These are phyloP conservation scores for Abrus pulchellus DNA, from an alignment of 306 rosid species.

Conservation along the genomic window DNA sequence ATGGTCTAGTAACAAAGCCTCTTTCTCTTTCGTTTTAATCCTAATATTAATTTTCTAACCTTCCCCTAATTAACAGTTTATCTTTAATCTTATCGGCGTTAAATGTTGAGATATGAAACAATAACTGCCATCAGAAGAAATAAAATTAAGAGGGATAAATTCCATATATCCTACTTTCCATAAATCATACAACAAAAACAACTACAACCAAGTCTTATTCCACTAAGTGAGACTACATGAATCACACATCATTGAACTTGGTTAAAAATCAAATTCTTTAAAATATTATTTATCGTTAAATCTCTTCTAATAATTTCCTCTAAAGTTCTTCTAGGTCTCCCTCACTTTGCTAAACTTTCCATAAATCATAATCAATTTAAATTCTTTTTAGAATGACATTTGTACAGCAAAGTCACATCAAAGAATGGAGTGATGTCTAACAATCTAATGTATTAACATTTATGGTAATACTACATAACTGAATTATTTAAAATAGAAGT, in stretches of 20 bases:
- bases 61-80: slow-evolving; percentile 24
- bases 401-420: slow-evolving; percentile 14
- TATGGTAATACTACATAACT: slow-evolving; percentile 9
- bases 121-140: slow-evolving; percentile 31
- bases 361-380: not conserved
- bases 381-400: slow-evolving; percentile 1
- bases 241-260: too few species aligned
- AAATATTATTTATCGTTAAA: too few species aligned
- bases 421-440: slow-evolving; percentile 15
- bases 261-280: too few species aligned
- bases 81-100: not conserved
- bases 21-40: slow-evolving; percentile 15
- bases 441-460: slow-evolving; percentile 15
- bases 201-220: too few species aligned
- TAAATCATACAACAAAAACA: too few species aligned
- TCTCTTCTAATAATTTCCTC: too few species aligned
- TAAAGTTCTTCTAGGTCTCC: too few species aligned
- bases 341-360: too few species aligned
- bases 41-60: slow-evolving; percentile 11
- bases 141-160: slow-evolving; percentile 7
- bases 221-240: too few species aligned
- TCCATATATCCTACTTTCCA: slow-evolving; percentile 24
- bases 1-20: slow-evolving; percentile 9
- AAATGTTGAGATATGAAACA: slow-evolving; percentile 2
- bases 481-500: slow-evolving; percentile 19